Evolutionary conservation across 2,329 filamentous ascomycete species (phyloP), one percentile per base, ranked within the genome.

Genomic region (Fonsecaea multimorphosa): DNA sequence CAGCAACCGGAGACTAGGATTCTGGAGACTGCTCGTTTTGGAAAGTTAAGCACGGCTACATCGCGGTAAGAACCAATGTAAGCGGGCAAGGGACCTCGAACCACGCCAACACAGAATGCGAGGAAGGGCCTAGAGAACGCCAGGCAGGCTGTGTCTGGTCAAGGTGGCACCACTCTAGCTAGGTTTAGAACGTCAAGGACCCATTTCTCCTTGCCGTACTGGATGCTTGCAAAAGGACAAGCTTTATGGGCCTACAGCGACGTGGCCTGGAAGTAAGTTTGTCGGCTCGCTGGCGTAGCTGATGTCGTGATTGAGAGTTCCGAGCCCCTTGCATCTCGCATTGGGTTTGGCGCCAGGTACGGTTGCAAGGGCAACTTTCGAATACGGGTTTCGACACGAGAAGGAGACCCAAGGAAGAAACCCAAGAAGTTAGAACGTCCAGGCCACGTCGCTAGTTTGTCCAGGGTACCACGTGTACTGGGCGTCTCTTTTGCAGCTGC

Each of bases 311-410:
- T 57, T 22, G 32, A 56, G 55, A 61, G 9, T 44, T 57, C 14
- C 16, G 54, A 56, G 52, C 44, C 61, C 65, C 61, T 58, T 62
- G 61, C 61, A 61, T 61, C 56, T 34, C 44, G 29, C 36, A 36
- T 61, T 64, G 31, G 36, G 64, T 64, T 64, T 67, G 57, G 65
- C 58, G 44, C 53, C 65, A 67, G 65, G 61, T 67, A 67, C 65
- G 55, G 61, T 61, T 58, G 65, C 61, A 64, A 53, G 52, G 61
- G 61, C 61, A 64, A 64, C 61, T 56, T 38, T 29, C 29, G 6
- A 52, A 60, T 38, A 60, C 29, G 58, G 40, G 58, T 19, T 58
- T 58, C 56, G 44, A 29, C 31, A 16, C 58, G 16, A 52, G 61
- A 40, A 46, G 31, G 55, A 32, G 9, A 59, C 46, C 61, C 49